These are phyloP conservation scores for Earliella scabrosa DNA, from an alignment of 1,284 basidiomycete genomes.

Conservation along the genomic window DNA sequence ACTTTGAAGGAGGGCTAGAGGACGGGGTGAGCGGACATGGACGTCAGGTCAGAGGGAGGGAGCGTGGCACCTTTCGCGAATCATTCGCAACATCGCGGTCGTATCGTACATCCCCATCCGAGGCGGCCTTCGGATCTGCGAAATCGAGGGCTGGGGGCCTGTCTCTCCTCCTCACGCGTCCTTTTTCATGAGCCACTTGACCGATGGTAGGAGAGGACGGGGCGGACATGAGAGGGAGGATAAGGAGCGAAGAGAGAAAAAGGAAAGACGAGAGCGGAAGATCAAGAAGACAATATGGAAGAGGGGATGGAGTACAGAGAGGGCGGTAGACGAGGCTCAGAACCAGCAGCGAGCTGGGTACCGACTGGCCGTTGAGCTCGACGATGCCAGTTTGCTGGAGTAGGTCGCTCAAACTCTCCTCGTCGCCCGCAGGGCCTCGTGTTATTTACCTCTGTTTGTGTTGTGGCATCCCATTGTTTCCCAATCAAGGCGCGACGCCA, in stretches of 20 bases:
- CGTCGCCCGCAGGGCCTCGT: slow-evolving; percentile 26
- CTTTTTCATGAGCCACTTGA: slow-evolving; percentile 36
- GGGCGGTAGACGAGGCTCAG: slow-evolving; percentile 16
- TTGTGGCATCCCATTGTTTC: slow-evolving; percentile 22
- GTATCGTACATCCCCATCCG: slow-evolving; percentile 32
- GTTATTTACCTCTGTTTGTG: slow-evolving; percentile 27
- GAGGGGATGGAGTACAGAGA: slow-evolving; percentile 21
- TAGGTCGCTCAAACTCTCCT: slow-evolving; percentile 15
- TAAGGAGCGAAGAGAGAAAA: slow-evolving; percentile 38
- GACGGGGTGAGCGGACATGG: slow-evolving; percentile 1
- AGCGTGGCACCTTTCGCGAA: slow-evolving; percentile 29
- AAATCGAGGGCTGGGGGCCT: slow-evolving; percentile 43
- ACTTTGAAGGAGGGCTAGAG: slow-evolving; percentile 44
- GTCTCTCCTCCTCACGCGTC: slow-evolving; percentile 39
- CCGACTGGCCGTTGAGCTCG: slow-evolving; percentile 33
- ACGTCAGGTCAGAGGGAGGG: slow-evolving; percentile 4
- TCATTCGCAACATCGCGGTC: slow-evolving; percentile 32
- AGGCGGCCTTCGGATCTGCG: slow-evolving; percentile 27
- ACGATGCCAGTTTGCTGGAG: slow-evolving; percentile 28
- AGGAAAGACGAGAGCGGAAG: slow-evolving; percentile 33
- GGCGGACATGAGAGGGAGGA: slow-evolving; percentile 39
- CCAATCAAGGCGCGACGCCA: not conserved
- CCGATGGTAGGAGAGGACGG: slow-evolving; percentile 35
- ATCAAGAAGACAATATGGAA: slow-evolving; percentile 20
- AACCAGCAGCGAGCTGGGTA: slow-evolving; percentile 22